Conservation (phyloP, 768 basidiomycete genomes). For the Boletus tylopilopsis region DNA sequence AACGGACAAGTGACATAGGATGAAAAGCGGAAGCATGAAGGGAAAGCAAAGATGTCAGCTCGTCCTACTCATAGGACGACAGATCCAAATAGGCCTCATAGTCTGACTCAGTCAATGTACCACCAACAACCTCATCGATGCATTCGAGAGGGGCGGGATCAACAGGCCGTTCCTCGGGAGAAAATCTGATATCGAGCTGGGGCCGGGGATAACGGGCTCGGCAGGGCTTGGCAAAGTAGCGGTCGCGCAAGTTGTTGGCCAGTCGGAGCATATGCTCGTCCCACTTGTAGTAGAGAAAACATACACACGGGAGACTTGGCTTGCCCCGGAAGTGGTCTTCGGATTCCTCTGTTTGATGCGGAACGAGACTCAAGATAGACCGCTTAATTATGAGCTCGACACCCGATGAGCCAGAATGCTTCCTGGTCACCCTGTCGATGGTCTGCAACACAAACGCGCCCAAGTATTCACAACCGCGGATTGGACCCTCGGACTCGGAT, state of each 20-base stretch:
- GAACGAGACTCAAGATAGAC: too few relatives aligned
- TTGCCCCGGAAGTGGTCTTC: background rate
- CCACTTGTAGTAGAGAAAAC: conserved; percentile 19
- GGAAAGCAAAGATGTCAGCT: background rate
- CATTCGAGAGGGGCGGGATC: too few relatives aligned
- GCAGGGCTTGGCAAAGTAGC: background rate
- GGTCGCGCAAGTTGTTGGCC: background rate
- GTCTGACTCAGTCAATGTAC: background rate
- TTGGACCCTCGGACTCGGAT: background rate
- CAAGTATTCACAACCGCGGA: conserved; percentile 17
- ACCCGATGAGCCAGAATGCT: background rate
- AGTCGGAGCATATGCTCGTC: conserved; percentile 16
- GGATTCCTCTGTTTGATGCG: background rate
- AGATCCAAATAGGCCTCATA: background rate
- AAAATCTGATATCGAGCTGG: too few relatives aligned
- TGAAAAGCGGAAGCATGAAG: background rate
- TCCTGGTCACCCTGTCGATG: too few relatives aligned
- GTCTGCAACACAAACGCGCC: conserved; percentile 25
- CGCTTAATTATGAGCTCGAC: too few relatives aligned
- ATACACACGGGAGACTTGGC: conserved; percentile 10
- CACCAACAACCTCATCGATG: too few relatives aligned
- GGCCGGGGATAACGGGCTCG: background rate
- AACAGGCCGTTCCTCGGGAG: too few relatives aligned
- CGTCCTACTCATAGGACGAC: conserved; percentile 5
- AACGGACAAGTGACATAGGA: too few relatives aligned